Percentiles rank a stretch among this genome's conserved stretches.
phyloP scores from a whole-genome alignment of 2,329 filamentous ascomycete genomes.

The Aspergillus piperis region DNA sequence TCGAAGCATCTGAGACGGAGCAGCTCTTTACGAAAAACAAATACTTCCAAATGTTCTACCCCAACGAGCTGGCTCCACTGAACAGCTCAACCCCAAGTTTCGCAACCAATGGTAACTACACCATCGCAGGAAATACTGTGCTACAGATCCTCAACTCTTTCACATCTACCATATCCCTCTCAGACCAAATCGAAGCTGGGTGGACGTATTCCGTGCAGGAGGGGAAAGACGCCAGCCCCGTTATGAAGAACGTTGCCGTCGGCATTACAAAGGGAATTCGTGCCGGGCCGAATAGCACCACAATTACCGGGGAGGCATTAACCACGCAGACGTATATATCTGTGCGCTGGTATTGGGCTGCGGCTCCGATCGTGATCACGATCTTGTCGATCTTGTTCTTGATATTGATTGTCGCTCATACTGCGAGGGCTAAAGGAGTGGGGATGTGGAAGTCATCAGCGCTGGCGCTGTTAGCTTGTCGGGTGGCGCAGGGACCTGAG shows the following conservation, averaged over 20 bases:
- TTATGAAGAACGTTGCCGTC: conserved; percentile 15
- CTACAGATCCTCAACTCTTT: neutral
- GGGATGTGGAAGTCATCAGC: conserved; percentile 22
- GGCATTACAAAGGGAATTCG: conserved; percentile 19
- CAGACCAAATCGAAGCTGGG: neutral
- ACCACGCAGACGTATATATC: conserved; percentile 15
- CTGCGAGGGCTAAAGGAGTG: conserved; percentile 14
- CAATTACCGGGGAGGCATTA: conserved; percentile 11
- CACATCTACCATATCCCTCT: neutral
- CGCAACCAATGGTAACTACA: neutral
- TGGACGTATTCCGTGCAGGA: neutral
- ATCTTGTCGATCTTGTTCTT: conserved; percentile 15
- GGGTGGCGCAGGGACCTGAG: neutral
- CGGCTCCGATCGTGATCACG: conserved; percentile 18
- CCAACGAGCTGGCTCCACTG: neutral
- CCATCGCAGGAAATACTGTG: neutral
- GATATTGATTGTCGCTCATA: conserved; percentile 17
- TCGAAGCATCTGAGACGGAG: neutral
- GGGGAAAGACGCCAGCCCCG: neutral
- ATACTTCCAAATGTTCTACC: neutral
- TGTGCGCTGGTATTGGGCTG: conserved; percentile 19
- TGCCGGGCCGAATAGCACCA: conserved; percentile 14
- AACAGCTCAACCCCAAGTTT: neutral
- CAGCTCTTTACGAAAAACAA: neutral
- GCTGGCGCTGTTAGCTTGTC: conserved; percentile 20